phyloP scores from a whole-genome alignment of 1,139 yeast genomes.

The Geotrichum phurueaensis region DNA sequence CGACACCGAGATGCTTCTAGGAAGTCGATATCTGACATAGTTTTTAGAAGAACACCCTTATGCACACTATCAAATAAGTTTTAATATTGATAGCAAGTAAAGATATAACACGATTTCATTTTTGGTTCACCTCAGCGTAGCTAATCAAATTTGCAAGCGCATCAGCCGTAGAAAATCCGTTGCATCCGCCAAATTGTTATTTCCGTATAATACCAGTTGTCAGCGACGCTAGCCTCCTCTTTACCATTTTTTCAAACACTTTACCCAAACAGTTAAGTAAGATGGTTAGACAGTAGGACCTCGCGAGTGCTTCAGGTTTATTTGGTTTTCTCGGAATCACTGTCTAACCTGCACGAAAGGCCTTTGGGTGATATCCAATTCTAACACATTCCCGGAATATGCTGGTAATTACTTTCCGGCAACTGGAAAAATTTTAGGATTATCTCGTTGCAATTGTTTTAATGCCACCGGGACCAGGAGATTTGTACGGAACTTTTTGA shows the following conservation, averaged over 20 bases:
- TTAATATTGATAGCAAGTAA: slow-evolving; percentile 15
- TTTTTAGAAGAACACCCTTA: slow-evolving; percentile 12
- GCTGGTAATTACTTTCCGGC: not conserved
- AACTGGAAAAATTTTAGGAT: not conserved
- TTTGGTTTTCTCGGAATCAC: slow-evolving; percentile 6
- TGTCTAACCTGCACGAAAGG: not conserved
- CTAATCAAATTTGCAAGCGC: slow-evolving; percentile 5
- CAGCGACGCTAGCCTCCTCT: not conserved
- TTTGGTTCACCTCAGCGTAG: not conserved
- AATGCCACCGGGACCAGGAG: not conserved
- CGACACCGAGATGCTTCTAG: not conserved
- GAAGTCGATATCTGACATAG: not conserved
- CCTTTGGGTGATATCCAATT: slow-evolving; percentile 6
- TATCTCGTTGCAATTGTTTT: not conserved
- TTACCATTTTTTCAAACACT: not conserved
- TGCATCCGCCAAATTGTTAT: slow-evolving; percentile 14
- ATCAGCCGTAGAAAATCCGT: slow-evolving; percentile 19
- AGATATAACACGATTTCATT: not conserved
- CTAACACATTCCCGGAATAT: not conserved
- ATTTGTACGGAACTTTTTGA: not conserved
- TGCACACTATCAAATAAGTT: slow-evolving; percentile 21
- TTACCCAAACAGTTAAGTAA: not conserved
- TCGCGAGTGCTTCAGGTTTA: not conserved
- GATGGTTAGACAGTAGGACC: not conserved
- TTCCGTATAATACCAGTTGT: slow-evolving; percentile 4